Conservation (phyloP, 768 basidiomycete genomes). For the Mrakia frigida region DNA sequence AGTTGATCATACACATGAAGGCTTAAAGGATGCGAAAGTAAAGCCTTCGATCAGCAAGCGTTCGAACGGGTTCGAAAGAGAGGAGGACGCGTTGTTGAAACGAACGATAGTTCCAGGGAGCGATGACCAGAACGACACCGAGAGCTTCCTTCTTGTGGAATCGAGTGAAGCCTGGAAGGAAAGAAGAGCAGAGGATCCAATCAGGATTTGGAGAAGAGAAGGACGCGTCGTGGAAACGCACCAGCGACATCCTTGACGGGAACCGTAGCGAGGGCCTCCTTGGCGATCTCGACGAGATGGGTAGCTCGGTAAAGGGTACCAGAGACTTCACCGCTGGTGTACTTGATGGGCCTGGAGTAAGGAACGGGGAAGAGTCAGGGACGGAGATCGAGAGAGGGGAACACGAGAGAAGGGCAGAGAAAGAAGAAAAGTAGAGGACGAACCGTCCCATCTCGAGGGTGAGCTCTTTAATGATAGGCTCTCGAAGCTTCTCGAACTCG, state of each 20-base stretch:
- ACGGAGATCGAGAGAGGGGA: not conserved
- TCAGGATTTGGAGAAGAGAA: not conserved
- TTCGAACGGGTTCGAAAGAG: too few species aligned
- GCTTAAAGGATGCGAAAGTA: too few species aligned
- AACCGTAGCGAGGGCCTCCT: conserved; percentile 66
- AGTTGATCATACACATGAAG: conserved; percentile 83
- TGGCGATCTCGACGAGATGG: conserved; percentile 81
- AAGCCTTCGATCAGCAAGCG: too few species aligned
- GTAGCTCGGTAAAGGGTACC: conserved; percentile 75
- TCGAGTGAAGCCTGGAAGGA: conserved; percentile 58
- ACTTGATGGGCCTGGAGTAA: conserved; percentile 63
- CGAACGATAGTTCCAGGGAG: conserved; percentile 77
- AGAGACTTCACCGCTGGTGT: conserved; percentile 69
- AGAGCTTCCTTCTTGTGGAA: conserved; percentile 78
- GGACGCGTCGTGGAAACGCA: not conserved
- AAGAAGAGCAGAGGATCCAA: not conserved
- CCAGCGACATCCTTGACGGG: conserved; percentile 56
- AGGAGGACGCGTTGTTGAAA: too few species aligned
- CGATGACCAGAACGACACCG: conserved; percentile 80
- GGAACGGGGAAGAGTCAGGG: not conserved
- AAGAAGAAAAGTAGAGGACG: conserved; percentile 36
- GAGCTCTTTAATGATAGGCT: conserved; percentile 68
- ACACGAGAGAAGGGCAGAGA: too few species aligned
- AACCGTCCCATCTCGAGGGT: conserved; percentile 89
- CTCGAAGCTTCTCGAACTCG: conserved; percentile 53